Evolutionary conservation across 1,139 yeast species (phyloP), one percentile per base, ranked within the genome.

Genomic region (Sugiyamaella paludigena): DNA sequence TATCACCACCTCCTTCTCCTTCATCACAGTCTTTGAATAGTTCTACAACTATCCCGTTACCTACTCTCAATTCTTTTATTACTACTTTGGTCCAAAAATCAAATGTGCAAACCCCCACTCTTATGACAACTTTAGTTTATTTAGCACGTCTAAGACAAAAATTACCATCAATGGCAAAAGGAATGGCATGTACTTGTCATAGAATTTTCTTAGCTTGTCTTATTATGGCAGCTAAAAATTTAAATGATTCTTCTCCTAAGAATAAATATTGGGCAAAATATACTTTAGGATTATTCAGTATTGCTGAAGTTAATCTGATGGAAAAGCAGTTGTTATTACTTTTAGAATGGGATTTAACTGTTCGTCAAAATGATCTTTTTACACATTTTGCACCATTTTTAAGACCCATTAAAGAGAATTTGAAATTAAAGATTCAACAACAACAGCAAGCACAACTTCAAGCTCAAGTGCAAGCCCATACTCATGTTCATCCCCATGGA

Each of bases 181-280:
- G 98, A 24, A 87, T 91, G 79, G 88, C 87, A 58, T 87, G 97
- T 50, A 89, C 98, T 5, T 80, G 95, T 64, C 98, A 92, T 71
- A 77, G 98, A 54, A 87, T 92, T 52, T 91, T 92, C 58, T 73
- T 92, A 49, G 95, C 96, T 0, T 81, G 96, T 39, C 75, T 92
- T 54, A 87, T 92, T 47, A 73, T 92, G 53, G 86, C 95, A 35
- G 96, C 98, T 24, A 92, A 92, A 71, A 83, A 83, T 56, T 78
- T 91, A 56, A 92, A 92, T 68, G 98, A 92, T 71, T 84, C 95
- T 2, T 83, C 94, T 13, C 98, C 98, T 44, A 78, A 91, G 67
- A 92, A 92, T 71, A 89, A 85, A 70, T 96, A 91, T 73, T 92
- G 98, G 98, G 84, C 95, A 12, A 77, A 80, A 53, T 91, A 89